Conservation (phyloP, 768 basidiomycete genomes). For the Hortiboletus flavorubellus region DNA sequence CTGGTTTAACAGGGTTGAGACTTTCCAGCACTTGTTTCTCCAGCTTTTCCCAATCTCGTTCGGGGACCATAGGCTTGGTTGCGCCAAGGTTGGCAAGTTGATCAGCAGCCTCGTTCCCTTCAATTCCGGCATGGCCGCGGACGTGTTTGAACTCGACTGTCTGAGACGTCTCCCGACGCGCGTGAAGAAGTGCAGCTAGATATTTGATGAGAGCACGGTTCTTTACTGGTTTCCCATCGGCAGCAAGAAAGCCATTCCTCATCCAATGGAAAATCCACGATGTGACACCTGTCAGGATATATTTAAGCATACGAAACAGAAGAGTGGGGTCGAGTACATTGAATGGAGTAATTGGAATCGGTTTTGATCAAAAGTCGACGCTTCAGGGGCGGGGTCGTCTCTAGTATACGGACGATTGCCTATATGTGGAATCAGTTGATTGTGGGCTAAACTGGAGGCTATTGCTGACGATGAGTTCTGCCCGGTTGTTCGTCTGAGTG, state of each 20-base stretch:
- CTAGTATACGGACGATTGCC: conserved; percentile 83
- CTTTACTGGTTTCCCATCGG: conserved; percentile 57
- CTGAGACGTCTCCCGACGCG: conserved; percentile 50
- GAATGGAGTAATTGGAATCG: conserved; percentile 82
- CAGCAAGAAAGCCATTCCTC: conserved; percentile 45
- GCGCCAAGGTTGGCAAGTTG: conserved; percentile 61
- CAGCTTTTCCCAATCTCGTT: conserved; percentile 56
- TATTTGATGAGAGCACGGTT: conserved; percentile 73
- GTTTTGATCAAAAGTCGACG: conserved; percentile 71
- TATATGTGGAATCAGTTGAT: conserved; percentile 37
- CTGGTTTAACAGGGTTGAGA: conserved; percentile 8
- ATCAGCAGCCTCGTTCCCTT: conserved; percentile 90
- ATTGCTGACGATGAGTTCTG: conserved; percentile 70
- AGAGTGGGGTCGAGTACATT: conserved; percentile 46
- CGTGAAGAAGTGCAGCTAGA: conserved; percentile 56
- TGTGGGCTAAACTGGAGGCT: conserved; percentile 20
- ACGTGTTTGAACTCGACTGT: conserved; percentile 67
- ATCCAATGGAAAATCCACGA: conserved; percentile 72
- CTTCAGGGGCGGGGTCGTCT: conserved; percentile 57
- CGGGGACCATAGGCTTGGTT: conserved; percentile 35
- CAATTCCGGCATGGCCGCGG: conserved; percentile 70
- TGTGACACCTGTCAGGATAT: conserved; percentile 52
- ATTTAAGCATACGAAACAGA: conserved; percentile 4
- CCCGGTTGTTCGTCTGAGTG: conserved; percentile 82
- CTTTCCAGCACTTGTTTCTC: conserved; percentile 12